Percentiles rank a stretch among this genome's conserved stretches.
Conservation (phyloP, 306 rosid species). For the Pyrus bretschneideri region DNA sequence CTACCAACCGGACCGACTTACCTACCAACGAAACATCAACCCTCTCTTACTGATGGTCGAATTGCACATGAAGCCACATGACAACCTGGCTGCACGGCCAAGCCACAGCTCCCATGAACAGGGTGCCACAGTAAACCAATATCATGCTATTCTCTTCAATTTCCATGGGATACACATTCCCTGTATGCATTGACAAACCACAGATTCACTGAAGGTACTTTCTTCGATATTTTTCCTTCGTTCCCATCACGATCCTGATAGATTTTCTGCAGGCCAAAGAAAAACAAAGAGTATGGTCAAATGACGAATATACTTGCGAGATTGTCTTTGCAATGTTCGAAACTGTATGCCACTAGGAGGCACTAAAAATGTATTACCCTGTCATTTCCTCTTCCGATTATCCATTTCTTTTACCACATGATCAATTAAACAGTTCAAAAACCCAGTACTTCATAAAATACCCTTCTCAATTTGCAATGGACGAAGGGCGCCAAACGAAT, state of each 20-base stretch:
- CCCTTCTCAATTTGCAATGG: not conserved
- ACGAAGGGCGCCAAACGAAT: not conserved
- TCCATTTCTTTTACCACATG: not conserved
- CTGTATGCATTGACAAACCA: slow-evolving; percentile 14
- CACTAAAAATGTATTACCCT: not conserved
- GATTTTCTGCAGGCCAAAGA: slow-evolving; percentile 36
- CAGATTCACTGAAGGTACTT: slow-evolving; percentile 4
- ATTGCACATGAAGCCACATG: slow-evolving; percentile 20
- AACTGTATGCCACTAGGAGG: not conserved
- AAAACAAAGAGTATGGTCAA: not conserved
- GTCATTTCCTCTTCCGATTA: not conserved
- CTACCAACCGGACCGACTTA: slow-evolving; percentile 1
- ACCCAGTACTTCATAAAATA: not conserved
- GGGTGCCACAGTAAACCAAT: slow-evolving; percentile 2
- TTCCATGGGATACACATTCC: not conserved
- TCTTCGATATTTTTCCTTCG: not conserved
- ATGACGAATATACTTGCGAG: not conserved
- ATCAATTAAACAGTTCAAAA: not conserved
- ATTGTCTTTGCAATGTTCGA: not conserved
- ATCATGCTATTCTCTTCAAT: slow-evolving; percentile 15
- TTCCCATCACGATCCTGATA: slow-evolving; percentile 25
- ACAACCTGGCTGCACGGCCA: slow-evolving; percentile 16
- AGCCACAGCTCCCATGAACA: not conserved
- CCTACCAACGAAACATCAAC: not conserved
- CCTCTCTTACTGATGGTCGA: not conserved